Percentiles rank a stretch among this genome's conserved stretches.
phyloP scores from a whole-genome alignment of 2,329 filamentous ascomycete species.

The Colletotrichum liaoningense region DNA sequence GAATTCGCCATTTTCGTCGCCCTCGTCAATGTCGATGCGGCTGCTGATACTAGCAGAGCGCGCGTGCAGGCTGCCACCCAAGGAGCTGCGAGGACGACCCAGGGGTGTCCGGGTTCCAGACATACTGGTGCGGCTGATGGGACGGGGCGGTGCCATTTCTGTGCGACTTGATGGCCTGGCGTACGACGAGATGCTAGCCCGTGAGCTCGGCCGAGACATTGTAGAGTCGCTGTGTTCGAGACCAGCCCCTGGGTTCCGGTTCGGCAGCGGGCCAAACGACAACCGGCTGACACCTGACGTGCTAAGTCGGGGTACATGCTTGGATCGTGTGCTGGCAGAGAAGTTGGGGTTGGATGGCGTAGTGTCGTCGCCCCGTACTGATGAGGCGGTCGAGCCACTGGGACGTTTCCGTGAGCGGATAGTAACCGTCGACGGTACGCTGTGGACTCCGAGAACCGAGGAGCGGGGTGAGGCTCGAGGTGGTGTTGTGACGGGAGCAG shows the following conservation, averaged over 20 bases:
- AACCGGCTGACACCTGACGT: constrained; percentile 72
- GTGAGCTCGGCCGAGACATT: constrained; percentile 78
- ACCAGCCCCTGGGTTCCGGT: constrained; percentile 60
- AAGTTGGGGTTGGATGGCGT: constrained; percentile 42
- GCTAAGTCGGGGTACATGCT: constrained; percentile 69
- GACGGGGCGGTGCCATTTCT: constrained; percentile 67
- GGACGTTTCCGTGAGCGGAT: constrained; percentile 78
- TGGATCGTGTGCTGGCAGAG: constrained; percentile 52
- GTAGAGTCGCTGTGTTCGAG: constrained; percentile 48
- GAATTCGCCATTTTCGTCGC: constrained; percentile 53
- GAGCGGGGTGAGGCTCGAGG: constrained; percentile 82
- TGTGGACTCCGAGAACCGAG: constrained; percentile 51
- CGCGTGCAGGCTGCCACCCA: constrained; percentile 60
- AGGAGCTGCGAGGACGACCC: constrained; percentile 77
- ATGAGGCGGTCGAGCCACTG: constrained; percentile 64
- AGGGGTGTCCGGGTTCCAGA: constrained; percentile 72
- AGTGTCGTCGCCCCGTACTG: constrained; percentile 61
- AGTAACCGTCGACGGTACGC: constrained; percentile 68
- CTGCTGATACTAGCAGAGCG: constrained; percentile 67
- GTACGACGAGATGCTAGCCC: constrained; percentile 71
- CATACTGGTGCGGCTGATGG: constrained; percentile 74
- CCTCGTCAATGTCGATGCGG: constrained; percentile 61
- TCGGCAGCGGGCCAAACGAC: constrained; percentile 72
- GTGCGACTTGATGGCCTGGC: constrained; percentile 65
- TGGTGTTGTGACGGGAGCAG: constrained; percentile 81